These are phyloP conservation scores for Puya raimondii DNA, from an alignment of 176 grass and related monocot species.

Conservation along the genomic window DNA sequence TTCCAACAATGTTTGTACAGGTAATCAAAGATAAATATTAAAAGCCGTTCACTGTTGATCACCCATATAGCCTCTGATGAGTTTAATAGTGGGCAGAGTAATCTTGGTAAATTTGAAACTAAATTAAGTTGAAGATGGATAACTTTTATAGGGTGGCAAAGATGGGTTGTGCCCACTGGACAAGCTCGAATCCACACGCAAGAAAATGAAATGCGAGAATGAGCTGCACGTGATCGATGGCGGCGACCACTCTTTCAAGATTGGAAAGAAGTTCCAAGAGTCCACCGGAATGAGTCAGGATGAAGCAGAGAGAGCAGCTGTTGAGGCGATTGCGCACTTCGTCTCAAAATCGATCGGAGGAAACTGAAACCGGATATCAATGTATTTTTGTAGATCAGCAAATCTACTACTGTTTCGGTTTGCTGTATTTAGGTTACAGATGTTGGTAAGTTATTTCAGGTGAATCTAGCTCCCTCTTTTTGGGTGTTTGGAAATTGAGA, in stretches of 20 bases:
- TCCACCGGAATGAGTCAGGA: slow-evolving; percentile 42
- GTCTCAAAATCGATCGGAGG: slow-evolving; percentile 24
- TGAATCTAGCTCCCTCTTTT: too few species aligned
- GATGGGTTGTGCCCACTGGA: slow-evolving; percentile 73
- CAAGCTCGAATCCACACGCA: slow-evolving; percentile 47
- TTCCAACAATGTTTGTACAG: slow-evolving; percentile 85
- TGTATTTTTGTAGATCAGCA: slow-evolving; percentile 3
- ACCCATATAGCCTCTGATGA: not conserved
- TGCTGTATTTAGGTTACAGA: too few species aligned
- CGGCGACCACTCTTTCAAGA: slow-evolving; percentile 84
- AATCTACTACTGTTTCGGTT: not conserved
- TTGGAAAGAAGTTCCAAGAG: slow-evolving; percentile 59
- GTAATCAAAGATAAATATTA: slow-evolving; percentile 22
- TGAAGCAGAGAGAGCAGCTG: slow-evolving; percentile 46
- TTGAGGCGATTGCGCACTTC: slow-evolving; percentile 53
- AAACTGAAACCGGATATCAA: slow-evolving; percentile 16
- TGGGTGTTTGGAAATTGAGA: too few species aligned
- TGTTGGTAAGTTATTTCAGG: too few species aligned
- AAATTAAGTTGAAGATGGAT: not conserved
- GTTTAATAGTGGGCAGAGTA: not conserved
- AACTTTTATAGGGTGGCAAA: slow-evolving; percentile 50
- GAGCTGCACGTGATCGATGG: slow-evolving; percentile 66
- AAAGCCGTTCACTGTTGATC: not conserved
- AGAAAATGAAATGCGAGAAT: slow-evolving; percentile 68
- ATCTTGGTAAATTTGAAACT: not conserved